Evolutionary conservation across 148 eudicot genomes (phyloP).

Genomic region (Pouteria glomerata): DNA sequence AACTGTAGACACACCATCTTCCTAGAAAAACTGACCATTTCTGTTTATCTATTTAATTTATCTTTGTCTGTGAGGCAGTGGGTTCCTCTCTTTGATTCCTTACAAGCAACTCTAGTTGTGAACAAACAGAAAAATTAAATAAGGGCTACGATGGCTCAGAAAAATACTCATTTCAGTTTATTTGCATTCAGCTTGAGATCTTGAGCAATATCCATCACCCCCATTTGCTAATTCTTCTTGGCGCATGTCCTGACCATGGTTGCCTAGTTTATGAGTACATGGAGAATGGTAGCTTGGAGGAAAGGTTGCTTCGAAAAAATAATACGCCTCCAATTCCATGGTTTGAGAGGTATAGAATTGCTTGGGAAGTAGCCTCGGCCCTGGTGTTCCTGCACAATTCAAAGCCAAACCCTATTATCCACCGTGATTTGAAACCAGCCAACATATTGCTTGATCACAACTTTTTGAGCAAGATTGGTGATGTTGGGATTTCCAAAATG

Average conservation of each 20-base stretch:
- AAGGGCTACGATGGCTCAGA: neutral
- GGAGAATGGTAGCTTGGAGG: constrained; percentile 85
- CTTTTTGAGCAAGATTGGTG: constrained; percentile 83
- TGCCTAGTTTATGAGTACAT: constrained; percentile 89
- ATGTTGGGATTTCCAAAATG: constrained; percentile 77
- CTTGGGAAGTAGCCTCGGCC: constrained; percentile 87
- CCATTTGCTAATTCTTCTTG: constrained; percentile 72
- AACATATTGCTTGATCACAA: constrained; percentile 83
- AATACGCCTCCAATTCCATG: constrained; percentile 65
- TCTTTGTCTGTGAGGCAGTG: too few species aligned
- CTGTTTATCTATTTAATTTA: neutral
- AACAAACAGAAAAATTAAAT: too few species aligned
- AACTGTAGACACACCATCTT: neutral
- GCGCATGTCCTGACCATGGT: constrained; percentile 68
- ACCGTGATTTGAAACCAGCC: constrained; percentile 77
- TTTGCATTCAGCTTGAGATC: constrained; percentile 56
- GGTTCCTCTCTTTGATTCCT: neutral
- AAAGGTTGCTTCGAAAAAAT: constrained; percentile 44
- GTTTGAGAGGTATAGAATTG: constrained; percentile 73
- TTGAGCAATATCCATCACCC: constrained; percentile 80
- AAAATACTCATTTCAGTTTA: neutral
- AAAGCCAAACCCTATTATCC: constrained; percentile 67
- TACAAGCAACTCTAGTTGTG: too few species aligned
- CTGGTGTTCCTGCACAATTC: constrained; percentile 78
- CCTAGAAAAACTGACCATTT: neutral